Conservation (phyloP, 179 eudicot genomes). For the Actinidia chinensis region DNA sequence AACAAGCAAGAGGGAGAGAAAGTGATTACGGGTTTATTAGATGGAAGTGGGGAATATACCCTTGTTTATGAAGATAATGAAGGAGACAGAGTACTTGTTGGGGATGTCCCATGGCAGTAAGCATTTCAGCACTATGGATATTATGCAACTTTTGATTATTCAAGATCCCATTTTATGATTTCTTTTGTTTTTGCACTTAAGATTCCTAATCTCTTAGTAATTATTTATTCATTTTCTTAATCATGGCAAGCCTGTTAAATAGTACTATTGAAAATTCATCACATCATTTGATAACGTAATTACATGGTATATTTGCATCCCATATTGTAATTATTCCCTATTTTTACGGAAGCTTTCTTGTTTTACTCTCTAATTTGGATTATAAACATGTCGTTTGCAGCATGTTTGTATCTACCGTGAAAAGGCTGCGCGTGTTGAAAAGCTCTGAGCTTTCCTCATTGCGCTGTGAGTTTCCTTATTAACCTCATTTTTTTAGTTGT, state of each 20-base stretch:
- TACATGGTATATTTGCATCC: not conserved
- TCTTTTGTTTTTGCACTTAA: not conserved
- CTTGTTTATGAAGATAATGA: slow-evolving; percentile 94
- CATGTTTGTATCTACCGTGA: slow-evolving; percentile 86
- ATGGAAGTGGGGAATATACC: slow-evolving; percentile 91
- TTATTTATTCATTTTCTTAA: not conserved
- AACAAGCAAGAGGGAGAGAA: slow-evolving; percentile 46
- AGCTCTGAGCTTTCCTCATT: slow-evolving; percentile 70
- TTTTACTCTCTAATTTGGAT: not conserved
- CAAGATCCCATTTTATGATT: not conserved
- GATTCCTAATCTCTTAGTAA: not conserved
- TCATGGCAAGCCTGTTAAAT: not conserved
- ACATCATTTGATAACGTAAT: not conserved
- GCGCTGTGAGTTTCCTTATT: slow-evolving; percentile 47
- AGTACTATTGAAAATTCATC: not conserved
- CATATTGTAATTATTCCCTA: not conserved
- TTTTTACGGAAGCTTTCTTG: not conserved
- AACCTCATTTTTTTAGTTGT: not conserved
- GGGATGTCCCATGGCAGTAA: slow-evolving; percentile 99
- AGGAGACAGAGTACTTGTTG: slow-evolving; percentile 97
- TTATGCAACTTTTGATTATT: slow-evolving; percentile 6
- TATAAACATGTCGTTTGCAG: slow-evolving; percentile 37
- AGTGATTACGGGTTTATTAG: slow-evolving; percentile 57
- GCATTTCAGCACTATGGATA: slow-evolving; percentile 37
- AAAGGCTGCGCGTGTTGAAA: slow-evolving; percentile 86